These are phyloP conservation scores for Cadophora gregata DNA, from an alignment of 2,329 filamentous ascomycete species.

Conservation along the genomic window DNA sequence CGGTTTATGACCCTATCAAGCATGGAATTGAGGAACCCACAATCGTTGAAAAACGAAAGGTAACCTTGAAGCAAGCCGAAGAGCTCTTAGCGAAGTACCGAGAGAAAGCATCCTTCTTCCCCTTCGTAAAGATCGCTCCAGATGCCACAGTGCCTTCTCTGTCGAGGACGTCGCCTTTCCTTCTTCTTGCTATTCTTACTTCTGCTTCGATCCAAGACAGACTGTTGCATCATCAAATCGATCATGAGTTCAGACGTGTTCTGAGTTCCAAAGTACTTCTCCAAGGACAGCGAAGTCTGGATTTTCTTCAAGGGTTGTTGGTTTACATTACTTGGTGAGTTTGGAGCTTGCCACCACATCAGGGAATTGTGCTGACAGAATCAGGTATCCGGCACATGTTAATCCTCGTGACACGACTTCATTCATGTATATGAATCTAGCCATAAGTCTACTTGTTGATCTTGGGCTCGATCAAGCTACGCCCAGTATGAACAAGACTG, in stretches of 20 bases:
- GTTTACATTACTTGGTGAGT: conserved; percentile 64
- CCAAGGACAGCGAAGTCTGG: conserved; percentile 61
- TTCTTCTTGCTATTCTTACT: conserved; percentile 41
- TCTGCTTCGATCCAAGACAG: conserved; percentile 35
- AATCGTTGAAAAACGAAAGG: conserved; percentile 33
- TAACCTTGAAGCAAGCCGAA: conserved; percentile 37
- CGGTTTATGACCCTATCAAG: background rate
- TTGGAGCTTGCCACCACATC: background rate
- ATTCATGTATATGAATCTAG: conserved; percentile 43
- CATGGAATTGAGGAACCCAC: background rate
- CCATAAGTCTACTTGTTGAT: conserved; percentile 44
- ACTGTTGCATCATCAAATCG: conserved; percentile 39
- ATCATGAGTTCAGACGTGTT: conserved; percentile 41
- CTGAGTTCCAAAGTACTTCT: conserved; percentile 50
- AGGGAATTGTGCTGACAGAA: conserved; percentile 2
- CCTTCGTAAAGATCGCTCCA: conserved; percentile 38
- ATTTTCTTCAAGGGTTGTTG: conserved; percentile 63
- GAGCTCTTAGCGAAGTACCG: conserved; percentile 33
- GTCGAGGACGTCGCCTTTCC: conserved; percentile 38
- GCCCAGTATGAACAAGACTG: conserved; percentile 34
- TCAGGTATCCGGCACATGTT: conserved; percentile 41
- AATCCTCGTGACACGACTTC: conserved; percentile 41
- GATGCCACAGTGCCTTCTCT: conserved; percentile 37
- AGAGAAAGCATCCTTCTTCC: conserved; percentile 35
- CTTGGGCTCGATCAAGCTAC: conserved; percentile 41